Conservation (phyloP, 139 green algal genomes). For the Chlamydomonas sphaeroides region DNA sequence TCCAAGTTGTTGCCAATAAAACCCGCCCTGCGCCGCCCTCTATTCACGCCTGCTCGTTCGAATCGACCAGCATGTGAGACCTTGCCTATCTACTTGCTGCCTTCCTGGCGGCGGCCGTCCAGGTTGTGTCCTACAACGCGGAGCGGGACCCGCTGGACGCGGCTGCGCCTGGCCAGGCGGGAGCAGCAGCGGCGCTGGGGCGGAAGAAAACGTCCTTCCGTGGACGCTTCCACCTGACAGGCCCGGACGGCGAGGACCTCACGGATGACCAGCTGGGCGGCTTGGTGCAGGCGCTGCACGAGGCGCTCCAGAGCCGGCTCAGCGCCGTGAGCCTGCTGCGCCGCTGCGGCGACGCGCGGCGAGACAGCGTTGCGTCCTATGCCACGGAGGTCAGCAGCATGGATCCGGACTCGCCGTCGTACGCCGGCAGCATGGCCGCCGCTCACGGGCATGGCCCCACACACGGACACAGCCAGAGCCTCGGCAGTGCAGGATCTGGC, state of each 20-base stretch:
- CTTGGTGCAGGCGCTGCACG: conserved; percentile 5
- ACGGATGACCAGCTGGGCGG: background rate
- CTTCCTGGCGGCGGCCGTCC: background rate
- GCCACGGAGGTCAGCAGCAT: conserved; percentile 4
- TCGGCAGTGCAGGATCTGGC: too few relatives aligned
- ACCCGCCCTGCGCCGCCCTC: too few relatives aligned
- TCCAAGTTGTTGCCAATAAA: too few relatives aligned
- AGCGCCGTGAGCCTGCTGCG: background rate
- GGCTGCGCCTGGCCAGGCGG: too few relatives aligned
- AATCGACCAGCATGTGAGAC: too few relatives aligned
- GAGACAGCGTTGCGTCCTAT: conserved; percentile 24
- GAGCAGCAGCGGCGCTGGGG: too few relatives aligned
- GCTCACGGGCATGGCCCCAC: background rate
- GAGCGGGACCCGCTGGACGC: conserved; percentile 1
- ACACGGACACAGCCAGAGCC: too few relatives aligned
- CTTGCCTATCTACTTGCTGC: conserved; percentile 16
- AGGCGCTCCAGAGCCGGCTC: conserved; percentile 14
- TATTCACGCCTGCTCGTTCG: too few relatives aligned
- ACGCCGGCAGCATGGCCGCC: background rate
- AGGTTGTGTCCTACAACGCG: conserved; percentile 14
- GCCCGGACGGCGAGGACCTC: conserved; percentile 2
- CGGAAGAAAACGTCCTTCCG: conserved; percentile 18
- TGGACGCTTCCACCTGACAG: conserved; percentile 18
- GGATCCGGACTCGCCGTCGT: conserved; percentile 30
- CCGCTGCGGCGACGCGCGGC: background rate